Conservation (phyloP, 306 rosid species). For the Prunus persica region DNA sequence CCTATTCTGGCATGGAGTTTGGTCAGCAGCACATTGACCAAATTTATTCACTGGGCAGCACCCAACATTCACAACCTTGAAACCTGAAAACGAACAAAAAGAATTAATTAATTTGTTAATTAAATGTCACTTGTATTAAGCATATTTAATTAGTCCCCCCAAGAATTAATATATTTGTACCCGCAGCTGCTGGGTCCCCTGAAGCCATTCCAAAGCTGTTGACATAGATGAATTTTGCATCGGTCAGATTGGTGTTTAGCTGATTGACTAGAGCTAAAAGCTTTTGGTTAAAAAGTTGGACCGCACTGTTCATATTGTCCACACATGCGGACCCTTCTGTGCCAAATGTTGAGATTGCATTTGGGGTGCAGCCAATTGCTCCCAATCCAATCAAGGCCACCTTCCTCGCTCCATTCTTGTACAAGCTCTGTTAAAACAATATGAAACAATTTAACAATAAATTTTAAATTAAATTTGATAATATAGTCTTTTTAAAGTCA, state of each 20-base stretch:
- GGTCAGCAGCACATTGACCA: slow-evolving; percentile 34
- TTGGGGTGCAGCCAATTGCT: slow-evolving; percentile 51
- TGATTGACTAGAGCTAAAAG: slow-evolving; percentile 31
- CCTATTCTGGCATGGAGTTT: slow-evolving; percentile 42
- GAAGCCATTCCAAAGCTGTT: slow-evolving; percentile 8
- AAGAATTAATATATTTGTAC: neutral
- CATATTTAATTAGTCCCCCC: neutral
- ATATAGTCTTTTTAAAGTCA: no score
- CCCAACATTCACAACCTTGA: slow-evolving; percentile 23
- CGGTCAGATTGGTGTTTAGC: slow-evolving; percentile 25
- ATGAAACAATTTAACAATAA: neutral
- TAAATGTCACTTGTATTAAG: neutral
- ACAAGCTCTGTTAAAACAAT: slow-evolving; percentile 23
- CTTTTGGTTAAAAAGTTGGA: slow-evolving; percentile 29
- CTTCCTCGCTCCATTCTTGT: slow-evolving; percentile 48
- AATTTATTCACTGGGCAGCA: slow-evolving; percentile 27
- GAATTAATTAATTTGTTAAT: neutral
- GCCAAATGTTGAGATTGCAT: slow-evolving; percentile 18
- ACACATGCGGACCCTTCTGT: slow-evolving; percentile 34
- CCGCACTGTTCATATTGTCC: slow-evolving; percentile 25
- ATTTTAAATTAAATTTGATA: no score
- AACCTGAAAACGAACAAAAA: slow-evolving; percentile 26
- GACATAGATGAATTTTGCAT: slow-evolving; percentile 38
- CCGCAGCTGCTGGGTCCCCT: slow-evolving; percentile 2
- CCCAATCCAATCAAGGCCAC: slow-evolving; percentile 34